phyloP scores from a whole-genome alignment of 768 basidiomycete genomes.

The Kwoniella sp. region DNA sequence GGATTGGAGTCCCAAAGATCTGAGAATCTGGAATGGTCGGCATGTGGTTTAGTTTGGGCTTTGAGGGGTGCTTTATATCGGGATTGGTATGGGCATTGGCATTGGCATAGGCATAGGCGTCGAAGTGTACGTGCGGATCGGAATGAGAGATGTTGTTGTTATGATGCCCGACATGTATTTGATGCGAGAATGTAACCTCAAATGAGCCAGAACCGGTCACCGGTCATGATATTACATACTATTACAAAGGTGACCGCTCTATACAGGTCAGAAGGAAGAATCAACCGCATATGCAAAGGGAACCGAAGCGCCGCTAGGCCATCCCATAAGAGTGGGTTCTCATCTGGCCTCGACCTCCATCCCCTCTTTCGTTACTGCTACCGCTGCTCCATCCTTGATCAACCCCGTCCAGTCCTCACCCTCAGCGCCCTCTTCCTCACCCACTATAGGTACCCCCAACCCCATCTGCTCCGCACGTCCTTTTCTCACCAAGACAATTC shows the following conservation, averaged over 20 bases:
- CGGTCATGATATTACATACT: background rate
- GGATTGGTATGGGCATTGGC: background rate
- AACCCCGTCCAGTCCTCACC: constrained; percentile 43
- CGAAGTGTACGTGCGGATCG: background rate
- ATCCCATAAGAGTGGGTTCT: background rate
- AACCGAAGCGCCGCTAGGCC: background rate
- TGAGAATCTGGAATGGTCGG: background rate
- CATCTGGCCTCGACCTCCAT: constrained; percentile 12
- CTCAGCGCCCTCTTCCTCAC: constrained; percentile 5
- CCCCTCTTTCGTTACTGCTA: constrained; percentile 3
- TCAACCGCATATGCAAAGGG: background rate
- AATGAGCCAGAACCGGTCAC: no score
- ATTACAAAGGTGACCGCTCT: no score
- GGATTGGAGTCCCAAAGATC: no score
- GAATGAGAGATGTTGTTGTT: background rate
- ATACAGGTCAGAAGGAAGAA: no score
- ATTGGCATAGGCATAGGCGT: constrained; percentile 3
- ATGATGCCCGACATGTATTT: background rate
- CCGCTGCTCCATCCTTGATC: constrained; percentile 1
- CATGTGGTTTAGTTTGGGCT: background rate
- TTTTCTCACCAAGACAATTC: constrained; percentile 2
- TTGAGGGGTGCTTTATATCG: no score
- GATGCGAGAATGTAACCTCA: background rate
- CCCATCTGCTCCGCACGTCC: constrained; percentile 18
- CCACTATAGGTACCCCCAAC: constrained; percentile 12